Evolutionary conservation across 2,329 filamentous ascomycete genomes (phyloP).

Genomic region (Nemania sp.): DNA sequence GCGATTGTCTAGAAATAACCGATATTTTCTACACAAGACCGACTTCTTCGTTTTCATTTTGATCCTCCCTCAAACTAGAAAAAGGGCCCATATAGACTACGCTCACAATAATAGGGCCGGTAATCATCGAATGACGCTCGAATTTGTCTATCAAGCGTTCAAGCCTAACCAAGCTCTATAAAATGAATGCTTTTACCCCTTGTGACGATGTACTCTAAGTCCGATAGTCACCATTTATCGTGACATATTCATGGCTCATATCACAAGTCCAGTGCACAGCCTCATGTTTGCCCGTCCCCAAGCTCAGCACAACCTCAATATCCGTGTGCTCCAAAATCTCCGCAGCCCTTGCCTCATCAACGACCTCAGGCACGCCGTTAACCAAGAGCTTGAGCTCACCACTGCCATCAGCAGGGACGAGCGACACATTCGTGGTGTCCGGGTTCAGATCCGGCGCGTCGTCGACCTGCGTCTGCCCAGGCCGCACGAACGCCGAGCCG

Average conservation of each 20-base stretch:
- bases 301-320: constrained; percentile 79
- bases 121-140: background rate
- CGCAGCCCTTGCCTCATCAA: constrained; percentile 80
- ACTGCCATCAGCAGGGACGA: constrained; percentile 81
- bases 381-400: constrained; percentile 81
- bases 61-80: too few species aligned
- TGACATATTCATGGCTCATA: constrained; percentile 82
- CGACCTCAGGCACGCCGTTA: constrained; percentile 81
- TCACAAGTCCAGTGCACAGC: constrained; percentile 88
- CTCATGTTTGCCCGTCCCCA: constrained; percentile 76
- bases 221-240: constrained; percentile 44
- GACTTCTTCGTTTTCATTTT: too few species aligned
- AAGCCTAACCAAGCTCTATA: constrained; percentile 6
- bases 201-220: constrained; percentile 29
- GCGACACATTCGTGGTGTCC: constrained; percentile 80
- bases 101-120: background rate
- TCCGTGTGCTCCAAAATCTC: constrained; percentile 84
- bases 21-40: too few species aligned
- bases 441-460: constrained; percentile 73
- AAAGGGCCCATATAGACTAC: too few species aligned
- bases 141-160: background rate
- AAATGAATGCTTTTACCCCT: background rate
- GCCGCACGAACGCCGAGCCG: constrained; percentile 73
- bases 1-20: too few species aligned
- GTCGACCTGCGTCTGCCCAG: constrained; percentile 64